Evolutionary conservation across 768 basidiomycete species (phyloP).

Genomic region (Austroboletus festivus): DNA sequence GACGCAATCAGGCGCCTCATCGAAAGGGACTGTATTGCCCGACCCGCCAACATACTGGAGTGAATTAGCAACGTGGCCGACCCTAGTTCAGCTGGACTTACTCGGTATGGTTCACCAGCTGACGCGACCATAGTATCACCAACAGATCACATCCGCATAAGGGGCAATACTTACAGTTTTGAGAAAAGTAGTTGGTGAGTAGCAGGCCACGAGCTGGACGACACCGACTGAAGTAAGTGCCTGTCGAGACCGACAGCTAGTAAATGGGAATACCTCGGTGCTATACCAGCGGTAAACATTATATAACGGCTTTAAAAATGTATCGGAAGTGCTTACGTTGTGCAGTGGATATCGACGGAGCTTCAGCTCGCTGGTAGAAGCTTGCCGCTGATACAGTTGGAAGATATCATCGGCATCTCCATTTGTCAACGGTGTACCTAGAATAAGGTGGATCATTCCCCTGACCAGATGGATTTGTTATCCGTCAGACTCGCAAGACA

Average conservation of each 20-base stretch:
- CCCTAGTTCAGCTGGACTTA: conserved; percentile 25
- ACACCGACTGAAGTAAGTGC: conserved; percentile 4
- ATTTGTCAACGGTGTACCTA: conserved; percentile 38
- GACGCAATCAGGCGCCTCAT: conserved; percentile 57
- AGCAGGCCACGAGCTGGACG: conserved; percentile 61
- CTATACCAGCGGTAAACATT: conserved; percentile 38
- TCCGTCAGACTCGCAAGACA: not conserved
- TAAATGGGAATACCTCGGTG: conserved; percentile 54
- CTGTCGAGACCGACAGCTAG: not conserved
- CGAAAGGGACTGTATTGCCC: conserved; percentile 66
- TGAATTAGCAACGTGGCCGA: conserved; percentile 6
- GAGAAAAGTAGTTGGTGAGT: conserved; percentile 81
- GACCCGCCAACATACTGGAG: conserved; percentile 74
- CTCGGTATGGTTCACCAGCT: conserved; percentile 84
- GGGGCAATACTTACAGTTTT: conserved; percentile 59
- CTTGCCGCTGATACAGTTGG: conserved; percentile 63
- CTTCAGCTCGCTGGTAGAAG: conserved; percentile 47
- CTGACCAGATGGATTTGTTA: conserved; percentile 23
- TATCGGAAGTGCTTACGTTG: conserved; percentile 41
- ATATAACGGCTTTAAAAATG: conserved; percentile 6
- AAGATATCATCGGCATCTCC: conserved; percentile 55
- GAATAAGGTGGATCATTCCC: conserved; percentile 61
- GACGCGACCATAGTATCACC: conserved; percentile 3
- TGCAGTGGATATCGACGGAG: conserved; percentile 74
- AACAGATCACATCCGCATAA: not conserved